A percentile compares a stretch with the other conserved stretches of the same genome.
phyloP scores from a whole-genome alignment of 2,329 filamentous ascomycete genomes.

The Aspergillus latus region DNA sequence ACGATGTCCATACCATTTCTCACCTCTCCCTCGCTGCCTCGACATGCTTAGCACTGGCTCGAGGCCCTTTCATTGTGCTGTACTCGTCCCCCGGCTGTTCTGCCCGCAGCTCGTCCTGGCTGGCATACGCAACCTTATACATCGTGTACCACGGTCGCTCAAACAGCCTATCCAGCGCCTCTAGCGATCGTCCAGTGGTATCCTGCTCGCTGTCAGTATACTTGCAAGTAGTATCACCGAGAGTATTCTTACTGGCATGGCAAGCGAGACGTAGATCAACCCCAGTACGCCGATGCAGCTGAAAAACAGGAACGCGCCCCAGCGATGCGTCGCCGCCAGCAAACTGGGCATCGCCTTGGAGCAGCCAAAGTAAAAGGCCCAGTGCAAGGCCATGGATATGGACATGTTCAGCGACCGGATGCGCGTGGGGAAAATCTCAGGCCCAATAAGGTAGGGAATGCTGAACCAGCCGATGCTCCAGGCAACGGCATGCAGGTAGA shows the following conservation, averaged over 20 bases:
- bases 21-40: background rate
- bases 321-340: slow-evolving; percentile 23
- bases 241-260: slow-evolving; percentile 19
- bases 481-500: slow-evolving; percentile 50
- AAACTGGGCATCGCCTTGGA: slow-evolving; percentile 25
- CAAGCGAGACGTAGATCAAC: slow-evolving; percentile 24
- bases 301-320: slow-evolving; percentile 27
- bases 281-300: slow-evolving; percentile 21
- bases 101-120: slow-evolving; percentile 1
- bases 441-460: slow-evolving; percentile 49
- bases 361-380: slow-evolving; percentile 12
- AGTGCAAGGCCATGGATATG: slow-evolving; percentile 35
- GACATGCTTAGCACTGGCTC: background rate
- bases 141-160: slow-evolving; percentile 23
- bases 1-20: too few relatives aligned
- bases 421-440: slow-evolving; percentile 49
- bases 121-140: slow-evolving; percentile 21
- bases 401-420: slow-evolving; percentile 49
- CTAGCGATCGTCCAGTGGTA: slow-evolving; percentile 22
- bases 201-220: slow-evolving; percentile 11
- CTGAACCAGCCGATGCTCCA: slow-evolving; percentile 42
- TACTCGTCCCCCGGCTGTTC: background rate
- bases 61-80: too few relatives aligned
- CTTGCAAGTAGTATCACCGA: background rate
- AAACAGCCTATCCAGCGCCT: slow-evolving; percentile 22